These are phyloP conservation scores for Penicillium sp. DNA, from an alignment of 2,329 filamentous ascomycete genomes.

Conservation along the genomic window DNA sequence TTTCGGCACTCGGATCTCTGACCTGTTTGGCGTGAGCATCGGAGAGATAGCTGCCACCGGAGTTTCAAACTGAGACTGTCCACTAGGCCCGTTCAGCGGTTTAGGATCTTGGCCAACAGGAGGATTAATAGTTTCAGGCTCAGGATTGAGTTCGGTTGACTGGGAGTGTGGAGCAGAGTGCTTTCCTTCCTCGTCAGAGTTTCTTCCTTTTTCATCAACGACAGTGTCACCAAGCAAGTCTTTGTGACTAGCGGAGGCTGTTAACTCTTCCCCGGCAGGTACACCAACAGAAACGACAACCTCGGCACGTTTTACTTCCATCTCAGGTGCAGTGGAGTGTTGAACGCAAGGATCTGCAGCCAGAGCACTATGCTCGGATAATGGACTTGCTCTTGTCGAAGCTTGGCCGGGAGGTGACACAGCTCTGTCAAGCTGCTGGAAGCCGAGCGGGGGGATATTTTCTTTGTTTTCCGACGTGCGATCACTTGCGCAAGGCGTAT, in stretches of 20 bases:
- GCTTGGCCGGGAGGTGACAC: background rate
- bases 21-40: background rate
- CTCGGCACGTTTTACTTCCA: background rate
- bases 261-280: background rate
- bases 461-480: constrained; percentile 17
- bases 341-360: constrained; percentile 11
- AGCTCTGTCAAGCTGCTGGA: background rate
- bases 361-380: constrained; percentile 7
- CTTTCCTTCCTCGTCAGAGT: background rate
- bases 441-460: constrained; percentile 16
- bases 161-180: background rate
- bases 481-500: constrained; percentile 4
- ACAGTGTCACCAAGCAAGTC: background rate
- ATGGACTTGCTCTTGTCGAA: background rate
- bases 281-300: background rate
- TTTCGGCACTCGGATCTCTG: background rate
- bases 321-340: background rate
- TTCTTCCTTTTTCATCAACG: too few relatives aligned
- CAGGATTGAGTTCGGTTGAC: background rate
- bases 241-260: background rate
- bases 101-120: background rate
- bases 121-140: background rate
- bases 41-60: background rate
- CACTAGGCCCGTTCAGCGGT: background rate
- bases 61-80: background rate